These are phyloP conservation scores for Solioccasus polychromus DNA, from an alignment of 768 basidiomycete genomes.

Conservation along the genomic window DNA sequence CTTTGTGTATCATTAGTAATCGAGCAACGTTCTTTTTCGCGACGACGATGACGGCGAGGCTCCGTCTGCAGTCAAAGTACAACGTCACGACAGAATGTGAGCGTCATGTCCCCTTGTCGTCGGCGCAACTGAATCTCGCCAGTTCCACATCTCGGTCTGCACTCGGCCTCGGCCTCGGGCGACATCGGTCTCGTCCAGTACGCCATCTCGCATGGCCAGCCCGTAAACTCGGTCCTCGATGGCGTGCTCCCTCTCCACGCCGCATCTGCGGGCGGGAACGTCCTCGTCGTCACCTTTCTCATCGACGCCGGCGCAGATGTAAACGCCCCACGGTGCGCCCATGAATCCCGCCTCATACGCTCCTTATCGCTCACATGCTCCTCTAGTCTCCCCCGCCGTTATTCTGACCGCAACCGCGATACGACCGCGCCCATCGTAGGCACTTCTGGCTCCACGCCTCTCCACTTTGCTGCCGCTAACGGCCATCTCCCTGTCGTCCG, in stretches of 20 bases:
- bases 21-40: too few species aligned
- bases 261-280: constrained; percentile 88
- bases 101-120: constrained; percentile 14
- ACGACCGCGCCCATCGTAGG: constrained; percentile 70
- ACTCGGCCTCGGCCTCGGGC: constrained; percentile 76
- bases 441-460: constrained; percentile 86
- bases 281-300: constrained; percentile 81
- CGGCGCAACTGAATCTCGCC: background rate
- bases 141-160: constrained; percentile 78
- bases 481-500: constrained; percentile 78
- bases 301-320: constrained; percentile 97
- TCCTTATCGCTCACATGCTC: constrained; percentile 10
- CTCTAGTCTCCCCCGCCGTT: constrained; percentile 66
- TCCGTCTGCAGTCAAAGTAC: constrained; percentile 45
- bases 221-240: constrained; percentile 92
- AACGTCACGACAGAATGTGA: constrained; percentile 54
- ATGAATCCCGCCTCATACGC: constrained; percentile 8
- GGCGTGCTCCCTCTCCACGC: constrained; percentile 97
- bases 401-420: constrained; percentile 68
- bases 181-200: constrained; percentile 92
- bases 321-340: constrained; percentile 81
- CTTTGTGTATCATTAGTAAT: too few species aligned
- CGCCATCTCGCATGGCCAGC: constrained; percentile 91
- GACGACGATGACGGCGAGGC: constrained; percentile 10
- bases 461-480: constrained; percentile 96